Conservation (phyloP, 495 filamentous ascomycete genomes). For the Tuber umbilicatum region DNA sequence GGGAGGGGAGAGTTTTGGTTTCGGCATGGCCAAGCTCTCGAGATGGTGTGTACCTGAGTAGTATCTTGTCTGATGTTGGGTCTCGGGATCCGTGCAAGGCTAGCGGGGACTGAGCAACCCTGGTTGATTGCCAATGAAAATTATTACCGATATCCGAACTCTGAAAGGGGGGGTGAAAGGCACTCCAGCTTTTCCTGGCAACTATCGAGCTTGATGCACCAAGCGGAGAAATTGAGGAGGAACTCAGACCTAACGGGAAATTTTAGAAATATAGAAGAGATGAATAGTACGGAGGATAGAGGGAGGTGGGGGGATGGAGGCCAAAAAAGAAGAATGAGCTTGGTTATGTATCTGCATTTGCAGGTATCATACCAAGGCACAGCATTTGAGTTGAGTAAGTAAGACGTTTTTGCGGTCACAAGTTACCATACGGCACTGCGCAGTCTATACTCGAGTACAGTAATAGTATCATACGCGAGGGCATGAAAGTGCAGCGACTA, state of each 20-base stretch:
- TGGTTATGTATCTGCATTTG: not conserved
- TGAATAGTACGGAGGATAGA: not conserved
- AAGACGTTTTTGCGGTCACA: not conserved
- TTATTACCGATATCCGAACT: not conserved
- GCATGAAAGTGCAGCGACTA: not conserved
- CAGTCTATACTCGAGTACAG: too few species aligned
- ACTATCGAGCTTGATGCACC: not conserved
- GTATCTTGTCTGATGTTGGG: not conserved
- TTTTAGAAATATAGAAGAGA: not conserved
- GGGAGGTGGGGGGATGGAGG: not conserved
- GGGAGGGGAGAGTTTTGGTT: conserved; percentile 16
- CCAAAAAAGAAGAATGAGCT: not conserved
- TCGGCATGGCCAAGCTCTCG: not conserved
- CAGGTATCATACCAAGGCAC: not conserved
- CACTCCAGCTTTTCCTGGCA: not conserved
- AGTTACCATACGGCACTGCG: not conserved
- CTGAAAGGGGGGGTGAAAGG: not conserved
- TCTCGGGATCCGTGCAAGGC: not conserved
- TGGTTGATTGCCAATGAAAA: not conserved
- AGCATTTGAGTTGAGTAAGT: not conserved
- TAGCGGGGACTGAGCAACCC: not conserved
- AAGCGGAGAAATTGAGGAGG: not conserved
- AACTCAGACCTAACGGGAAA: not conserved
- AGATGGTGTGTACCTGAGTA: not conserved
- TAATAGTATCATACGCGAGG: too few species aligned